A percentile compares a stretch with the other conserved stretches of the same genome.
phyloP scores from a whole-genome alignment of 2,329 filamentous ascomycete species.

The Colletotrichum sidae region DNA sequence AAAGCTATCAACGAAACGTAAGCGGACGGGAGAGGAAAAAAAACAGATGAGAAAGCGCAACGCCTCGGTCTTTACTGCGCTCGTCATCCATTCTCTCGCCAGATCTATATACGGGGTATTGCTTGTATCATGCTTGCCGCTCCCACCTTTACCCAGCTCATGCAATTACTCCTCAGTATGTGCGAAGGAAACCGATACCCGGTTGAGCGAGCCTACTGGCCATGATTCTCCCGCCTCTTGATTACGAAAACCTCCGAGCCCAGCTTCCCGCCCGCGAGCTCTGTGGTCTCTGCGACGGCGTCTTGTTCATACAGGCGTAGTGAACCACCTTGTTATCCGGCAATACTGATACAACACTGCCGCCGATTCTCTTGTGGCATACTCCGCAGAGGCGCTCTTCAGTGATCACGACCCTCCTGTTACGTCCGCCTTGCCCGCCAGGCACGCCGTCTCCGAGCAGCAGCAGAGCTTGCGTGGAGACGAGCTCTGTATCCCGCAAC shows the following conservation, averaged over 20 bases:
- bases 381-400: slow-evolving; percentile 93
- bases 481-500: slow-evolving; percentile 81
- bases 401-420: slow-evolving; percentile 79
- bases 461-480: slow-evolving; percentile 79
- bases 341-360: slow-evolving; percentile 90
- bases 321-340: slow-evolving; percentile 86
- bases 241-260: slow-evolving; percentile 49
- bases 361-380: slow-evolving; percentile 92
- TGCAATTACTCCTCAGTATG: slow-evolving; percentile 40
- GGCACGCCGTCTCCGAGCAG: slow-evolving; percentile 76
- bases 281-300: slow-evolving; percentile 51
- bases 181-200: slow-evolving; percentile 26
- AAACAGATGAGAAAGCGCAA: background rate
- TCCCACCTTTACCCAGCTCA: slow-evolving; percentile 37
- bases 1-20: background rate
- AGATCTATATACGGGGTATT: slow-evolving; percentile 42
- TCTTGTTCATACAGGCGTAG: slow-evolving; percentile 77
- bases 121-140: slow-evolving; percentile 41
- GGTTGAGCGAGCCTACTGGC: slow-evolving; percentile 31
- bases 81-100: slow-evolving; percentile 26
- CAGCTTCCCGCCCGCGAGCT: slow-evolving; percentile 48
- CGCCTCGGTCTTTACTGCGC: slow-evolving; percentile 18
- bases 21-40: background rate
- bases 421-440: slow-evolving; percentile 64
- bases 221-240: slow-evolving; percentile 35